Percentiles rank a stretch among this genome's conserved stretches.
These are phyloP conservation scores for Heliosperma pusillum DNA, from an alignment of 148 eudicot species.

Conservation along the genomic window DNA sequence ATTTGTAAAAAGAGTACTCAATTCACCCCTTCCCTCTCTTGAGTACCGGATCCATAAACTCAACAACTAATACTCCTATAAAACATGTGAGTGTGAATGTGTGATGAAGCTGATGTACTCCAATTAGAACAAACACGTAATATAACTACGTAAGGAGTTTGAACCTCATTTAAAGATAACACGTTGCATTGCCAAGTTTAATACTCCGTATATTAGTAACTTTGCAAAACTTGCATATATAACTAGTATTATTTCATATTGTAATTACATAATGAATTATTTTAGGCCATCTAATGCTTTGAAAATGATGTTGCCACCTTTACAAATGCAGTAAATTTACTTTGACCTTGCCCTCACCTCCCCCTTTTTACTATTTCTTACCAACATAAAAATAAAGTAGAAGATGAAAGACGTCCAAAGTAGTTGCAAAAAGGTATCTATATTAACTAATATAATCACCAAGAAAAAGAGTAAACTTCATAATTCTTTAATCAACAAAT, in stretches of 20 bases:
- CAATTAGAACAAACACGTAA: not conserved
- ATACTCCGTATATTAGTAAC: not conserved
- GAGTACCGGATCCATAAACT: too few species aligned
- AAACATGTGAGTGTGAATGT: too few species aligned
- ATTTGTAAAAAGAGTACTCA: too few species aligned
- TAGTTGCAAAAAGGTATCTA: conserved; percentile 1
- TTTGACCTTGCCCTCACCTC: not conserved
- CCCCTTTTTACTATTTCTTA: conserved; percentile 3
- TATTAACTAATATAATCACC: not conserved
- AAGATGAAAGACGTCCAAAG: not conserved
- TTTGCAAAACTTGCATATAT: not conserved
- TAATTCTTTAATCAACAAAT: conserved; percentile 4
- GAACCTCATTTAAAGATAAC: too few species aligned
- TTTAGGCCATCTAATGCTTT: not conserved
- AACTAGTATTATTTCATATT: not conserved
- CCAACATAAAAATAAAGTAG: not conserved
- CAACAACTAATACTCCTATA: too few species aligned
- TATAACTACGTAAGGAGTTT: too few species aligned
- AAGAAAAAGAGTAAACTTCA: not conserved
- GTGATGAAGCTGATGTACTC: too few species aligned
- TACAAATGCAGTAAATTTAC: not conserved
- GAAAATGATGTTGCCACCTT: conserved; percentile 6
- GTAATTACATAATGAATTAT: not conserved
- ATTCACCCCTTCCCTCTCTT: too few species aligned
- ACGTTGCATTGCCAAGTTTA: too few species aligned